These are phyloP conservation scores for Coniferiporia sulphurascens DNA, from an alignment of 1,284 basidiomycete genomes.

Conservation along the genomic window DNA sequence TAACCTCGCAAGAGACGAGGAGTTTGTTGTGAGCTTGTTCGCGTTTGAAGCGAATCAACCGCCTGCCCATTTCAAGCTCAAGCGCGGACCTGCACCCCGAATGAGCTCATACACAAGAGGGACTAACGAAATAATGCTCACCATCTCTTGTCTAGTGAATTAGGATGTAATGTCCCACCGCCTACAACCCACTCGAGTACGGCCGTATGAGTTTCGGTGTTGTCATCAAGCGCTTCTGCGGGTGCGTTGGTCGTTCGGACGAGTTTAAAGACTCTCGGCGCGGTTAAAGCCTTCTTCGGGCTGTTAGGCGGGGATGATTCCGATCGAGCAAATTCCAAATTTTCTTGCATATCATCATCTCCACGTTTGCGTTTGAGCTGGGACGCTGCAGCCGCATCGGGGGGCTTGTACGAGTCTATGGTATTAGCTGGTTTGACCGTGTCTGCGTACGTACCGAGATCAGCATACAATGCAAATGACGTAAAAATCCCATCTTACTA, in stretches of 20 bases:
- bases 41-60: slow-evolving; percentile 67
- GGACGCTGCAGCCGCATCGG: not conserved
- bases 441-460: not conserved
- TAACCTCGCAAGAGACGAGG: slow-evolving; percentile 58
- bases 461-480: not conserved
- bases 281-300: not conserved
- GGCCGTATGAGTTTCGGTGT: slow-evolving; percentile 3
- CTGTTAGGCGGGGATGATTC: not conserved
- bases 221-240: not conserved
- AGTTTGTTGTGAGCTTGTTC: slow-evolving; percentile 56
- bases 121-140: slow-evolving; percentile 1
- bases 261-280: slow-evolving; percentile 2
- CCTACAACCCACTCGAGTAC: slow-evolving; percentile 14
- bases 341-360: slow-evolving; percentile 1
- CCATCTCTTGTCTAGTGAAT: slow-evolving; percentile 13
- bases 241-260: slow-evolving; percentile 5
- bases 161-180: slow-evolving; percentile 20
- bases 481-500: slow-evolving; percentile 33
- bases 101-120: slow-evolving; percentile 43
- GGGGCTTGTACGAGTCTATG: not conserved
- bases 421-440: slow-evolving; percentile 12
- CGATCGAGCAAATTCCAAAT: not conserved
- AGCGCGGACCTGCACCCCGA: slow-evolving; percentile 42
- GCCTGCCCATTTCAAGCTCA: slow-evolving; percentile 56
- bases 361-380: slow-evolving; percentile 13